Evolutionary conservation across 2,329 filamentous ascomycete genomes (phyloP), one percentile per base, ranked within the genome.

Genomic region (Alternaria novae-zelandiae): DNA sequence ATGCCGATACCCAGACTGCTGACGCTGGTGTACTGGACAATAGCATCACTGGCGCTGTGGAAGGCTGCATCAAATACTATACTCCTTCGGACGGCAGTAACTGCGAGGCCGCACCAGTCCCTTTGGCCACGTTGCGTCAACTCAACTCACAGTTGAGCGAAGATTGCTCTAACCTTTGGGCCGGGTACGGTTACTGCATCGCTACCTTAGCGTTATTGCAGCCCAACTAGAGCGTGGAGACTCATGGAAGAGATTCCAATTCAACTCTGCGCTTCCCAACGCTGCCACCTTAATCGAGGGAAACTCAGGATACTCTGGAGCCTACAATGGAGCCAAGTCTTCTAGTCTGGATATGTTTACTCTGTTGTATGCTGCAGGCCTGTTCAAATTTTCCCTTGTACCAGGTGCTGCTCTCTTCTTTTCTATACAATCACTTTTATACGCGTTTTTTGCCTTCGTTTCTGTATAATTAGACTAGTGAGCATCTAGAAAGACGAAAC

Each of bases 101-200:
- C 12, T 82, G 81, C 71, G 32, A 61, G 32, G 64, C 69, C n/a
- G 69, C 78, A 7, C 74, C 72, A 9, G 67, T 79, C 55, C 67
- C 72, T 13, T 62, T 77, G 36, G 69, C 49, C 7, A 72, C 70
- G 15, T 72, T 82, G 41, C 63, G 54, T 26, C 20, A 54, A 25
- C 76, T 74, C 59, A 82, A 82, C 66, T 57, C 70, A 21, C 47
- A 70, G 23, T 57, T 82, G 8, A 66, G 78, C 55, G 56, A 62
- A 1, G 57, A 69, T 41, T 82, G 79, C 70, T 68, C 60, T 44
- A 82, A 82, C 65, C 69, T 82, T 20, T 80, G 78, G 79, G 63
- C 72, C 30, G 78, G 73, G 7, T 79, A 78, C 57, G 67, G 69
- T 44, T 80, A 81, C 68, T 82, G 80, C 63, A 69, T 77, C 54